Percentiles rank a stretch among this genome's conserved stretches.
These are phyloP conservation scores for Suillus placidus DNA, from an alignment of 768 basidiomycete genomes.

Conservation along the genomic window DNA sequence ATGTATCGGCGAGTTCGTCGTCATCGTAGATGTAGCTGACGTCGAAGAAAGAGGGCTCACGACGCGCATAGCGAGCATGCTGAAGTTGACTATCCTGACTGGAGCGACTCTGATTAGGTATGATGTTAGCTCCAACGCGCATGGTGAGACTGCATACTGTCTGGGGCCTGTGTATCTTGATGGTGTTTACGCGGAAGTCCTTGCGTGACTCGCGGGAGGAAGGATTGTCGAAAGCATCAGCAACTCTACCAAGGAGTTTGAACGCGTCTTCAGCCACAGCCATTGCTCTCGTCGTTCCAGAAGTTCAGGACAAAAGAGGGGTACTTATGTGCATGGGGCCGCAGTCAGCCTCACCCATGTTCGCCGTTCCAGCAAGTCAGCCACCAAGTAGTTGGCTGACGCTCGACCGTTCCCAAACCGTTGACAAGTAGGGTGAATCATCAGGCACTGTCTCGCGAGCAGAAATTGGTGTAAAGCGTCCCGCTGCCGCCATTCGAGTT, in stretches of 20 bases:
- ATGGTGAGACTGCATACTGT: conserved; percentile 20
- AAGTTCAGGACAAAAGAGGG: neutral
- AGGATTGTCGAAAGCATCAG: conserved; percentile 34
- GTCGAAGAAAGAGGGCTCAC: conserved; percentile 17
- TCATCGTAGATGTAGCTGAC: conserved; percentile 22
- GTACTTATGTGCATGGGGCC: neutral
- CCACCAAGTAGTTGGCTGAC: neutral
- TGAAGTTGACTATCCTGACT: conserved; percentile 19
- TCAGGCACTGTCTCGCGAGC: neutral
- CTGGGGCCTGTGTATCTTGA: conserved; percentile 24
- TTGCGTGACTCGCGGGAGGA: conserved; percentile 22
- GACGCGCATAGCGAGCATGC: conserved; percentile 9
- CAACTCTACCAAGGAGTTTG: conserved; percentile 29
- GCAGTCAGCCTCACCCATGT: conserved; percentile 1
- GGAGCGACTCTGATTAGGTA: conserved; percentile 19
- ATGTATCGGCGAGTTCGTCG: conserved; percentile 16
- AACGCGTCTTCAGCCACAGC: conserved; percentile 20
- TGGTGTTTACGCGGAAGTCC: conserved; percentile 24
- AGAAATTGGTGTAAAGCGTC: neutral
- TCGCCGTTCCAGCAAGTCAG: neutral
- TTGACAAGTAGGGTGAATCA: neutral
- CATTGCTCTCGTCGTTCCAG: neutral
- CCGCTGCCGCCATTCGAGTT: too few species aligned
- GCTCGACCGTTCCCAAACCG: neutral
- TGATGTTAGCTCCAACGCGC: neutral